phyloP scores from a whole-genome alignment of 2,329 filamentous ascomycete species.

The Penicillium nordicum region DNA sequence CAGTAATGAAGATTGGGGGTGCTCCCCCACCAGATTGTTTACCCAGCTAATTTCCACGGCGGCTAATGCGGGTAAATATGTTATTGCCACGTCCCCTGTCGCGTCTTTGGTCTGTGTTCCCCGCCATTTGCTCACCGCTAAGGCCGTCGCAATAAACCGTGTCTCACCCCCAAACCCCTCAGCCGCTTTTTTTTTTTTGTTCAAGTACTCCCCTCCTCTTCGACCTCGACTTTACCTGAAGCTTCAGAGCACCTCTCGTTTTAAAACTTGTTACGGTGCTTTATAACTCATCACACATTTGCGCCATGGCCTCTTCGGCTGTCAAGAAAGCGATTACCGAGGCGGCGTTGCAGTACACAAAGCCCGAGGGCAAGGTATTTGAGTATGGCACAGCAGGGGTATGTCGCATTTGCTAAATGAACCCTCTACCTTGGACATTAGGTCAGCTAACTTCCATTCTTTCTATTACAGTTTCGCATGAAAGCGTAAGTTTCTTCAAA shows the following conservation, averaged over 20 bases:
- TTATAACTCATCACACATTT: conserved; percentile 1
- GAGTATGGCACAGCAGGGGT: conserved; percentile 61
- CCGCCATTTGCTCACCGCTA: conserved; percentile 24
- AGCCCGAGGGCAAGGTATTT: conserved; percentile 51
- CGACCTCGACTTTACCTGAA: neutral
- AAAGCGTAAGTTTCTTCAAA: conserved; percentile 56
- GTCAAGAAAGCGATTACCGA: conserved; percentile 46
- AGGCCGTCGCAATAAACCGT: conserved; percentile 26
- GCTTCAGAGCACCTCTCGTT: neutral
- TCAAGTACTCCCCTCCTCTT: conserved; percentile 8
- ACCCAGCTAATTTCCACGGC: conserved; percentile 16
- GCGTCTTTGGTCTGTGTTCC: conserved; percentile 3
- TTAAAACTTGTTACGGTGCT: neutral
- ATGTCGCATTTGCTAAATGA: conserved; percentile 33
- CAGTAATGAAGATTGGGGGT: neutral
- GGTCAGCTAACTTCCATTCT: conserved; percentile 17
- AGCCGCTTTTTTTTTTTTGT: conserved; percentile 19
- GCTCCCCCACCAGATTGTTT: conserved; percentile 1
- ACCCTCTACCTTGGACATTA: neutral
- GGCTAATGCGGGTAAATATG: neutral
- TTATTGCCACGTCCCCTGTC: conserved; percentile 17
- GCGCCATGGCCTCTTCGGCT: conserved; percentile 42
- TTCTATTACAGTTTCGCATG: conserved; percentile 58
- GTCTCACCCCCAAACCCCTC: conserved; percentile 21
- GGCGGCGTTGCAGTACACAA: conserved; percentile 49